Conservation (phyloP, 345 rosid genomes). For the Eucalyptus erythrocorys region DNA sequence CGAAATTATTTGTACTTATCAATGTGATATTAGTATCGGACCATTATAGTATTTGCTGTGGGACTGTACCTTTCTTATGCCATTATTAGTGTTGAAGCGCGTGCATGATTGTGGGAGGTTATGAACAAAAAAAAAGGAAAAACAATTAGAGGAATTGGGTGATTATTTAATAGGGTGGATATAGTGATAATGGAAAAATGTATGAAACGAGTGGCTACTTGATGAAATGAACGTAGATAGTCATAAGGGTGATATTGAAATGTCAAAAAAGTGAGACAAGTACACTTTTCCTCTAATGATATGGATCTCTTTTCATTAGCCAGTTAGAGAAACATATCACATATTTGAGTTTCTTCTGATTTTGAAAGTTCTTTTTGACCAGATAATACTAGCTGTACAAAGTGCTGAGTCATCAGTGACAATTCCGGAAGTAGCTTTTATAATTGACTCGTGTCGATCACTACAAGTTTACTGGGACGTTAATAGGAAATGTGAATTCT, state of each 20-base stretch:
- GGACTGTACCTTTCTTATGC: background rate
- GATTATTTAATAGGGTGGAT: background rate
- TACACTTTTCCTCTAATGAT: background rate
- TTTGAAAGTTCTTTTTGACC: background rate
- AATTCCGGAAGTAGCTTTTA: slow-evolving; percentile 84
- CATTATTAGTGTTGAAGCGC: background rate
- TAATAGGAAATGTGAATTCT: slow-evolving; percentile 40
- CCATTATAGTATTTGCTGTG: background rate
- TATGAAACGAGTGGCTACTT: background rate
- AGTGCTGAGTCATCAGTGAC: slow-evolving; percentile 95
- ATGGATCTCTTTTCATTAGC: background rate
- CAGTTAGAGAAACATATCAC: background rate
- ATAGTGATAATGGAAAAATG: background rate
- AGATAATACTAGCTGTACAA: slow-evolving; percentile 82
- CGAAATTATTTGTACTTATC: background rate
- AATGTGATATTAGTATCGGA: background rate
- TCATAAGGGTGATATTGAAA: background rate
- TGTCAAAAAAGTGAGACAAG: background rate
- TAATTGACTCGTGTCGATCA: slow-evolving; percentile 90
- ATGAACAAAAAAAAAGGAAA: background rate
- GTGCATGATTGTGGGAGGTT: background rate
- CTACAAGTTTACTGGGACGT: slow-evolving; percentile 78
- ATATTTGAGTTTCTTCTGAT: background rate
- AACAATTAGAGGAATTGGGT: background rate
- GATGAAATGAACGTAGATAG: background rate